Percentiles rank a stretch among this genome's conserved stretches.
These are phyloP conservation scores for Trichosanthes truncata DNA, from an alignment of 306 rosid species.

Conservation along the genomic window DNA sequence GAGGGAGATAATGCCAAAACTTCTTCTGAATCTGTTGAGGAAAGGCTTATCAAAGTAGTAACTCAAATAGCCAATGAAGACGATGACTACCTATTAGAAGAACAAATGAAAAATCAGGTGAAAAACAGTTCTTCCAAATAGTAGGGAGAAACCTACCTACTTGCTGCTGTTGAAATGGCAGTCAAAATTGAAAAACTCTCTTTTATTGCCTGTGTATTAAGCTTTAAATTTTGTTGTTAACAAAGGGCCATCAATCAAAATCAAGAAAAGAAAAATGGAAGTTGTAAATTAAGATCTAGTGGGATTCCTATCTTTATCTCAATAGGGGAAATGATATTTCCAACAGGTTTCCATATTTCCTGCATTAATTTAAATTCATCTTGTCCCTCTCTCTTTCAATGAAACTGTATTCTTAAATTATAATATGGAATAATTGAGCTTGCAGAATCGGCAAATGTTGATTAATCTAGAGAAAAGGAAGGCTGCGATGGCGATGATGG, in stretches of 20 bases:
- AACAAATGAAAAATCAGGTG: constrained; percentile 38
- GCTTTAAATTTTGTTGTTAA: not conserved
- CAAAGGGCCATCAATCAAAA: not conserved
- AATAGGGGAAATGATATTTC: not conserved
- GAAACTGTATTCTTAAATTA: not conserved
- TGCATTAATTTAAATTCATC: not conserved
- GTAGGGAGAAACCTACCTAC: not conserved
- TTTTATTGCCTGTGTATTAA: not conserved
- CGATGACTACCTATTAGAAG: constrained; percentile 36
- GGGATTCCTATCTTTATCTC: not conserved
- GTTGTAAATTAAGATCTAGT: not conserved
- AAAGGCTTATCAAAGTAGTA: constrained; percentile 26
- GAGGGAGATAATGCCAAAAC: constrained; percentile 29
- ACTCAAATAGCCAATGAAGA: constrained; percentile 41
- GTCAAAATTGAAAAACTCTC: not conserved
- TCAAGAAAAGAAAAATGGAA: not conserved
- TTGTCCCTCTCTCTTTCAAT: not conserved
- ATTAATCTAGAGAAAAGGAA: constrained; percentile 40
- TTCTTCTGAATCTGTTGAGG: constrained; percentile 29
- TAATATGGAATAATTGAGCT: constrained; percentile 8
- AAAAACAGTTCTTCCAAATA: constrained; percentile 15
- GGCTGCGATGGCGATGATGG: constrained; percentile 37
- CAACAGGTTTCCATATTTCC: not conserved
- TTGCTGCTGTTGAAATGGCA: not conserved
- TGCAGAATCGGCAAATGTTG: constrained; percentile 54